A percentile compares a stretch with the other conserved stretches of the same genome.
Evolutionary conservation across 345 rosid genomes (phyloP).

Genomic region (Acer campestre): DNA sequence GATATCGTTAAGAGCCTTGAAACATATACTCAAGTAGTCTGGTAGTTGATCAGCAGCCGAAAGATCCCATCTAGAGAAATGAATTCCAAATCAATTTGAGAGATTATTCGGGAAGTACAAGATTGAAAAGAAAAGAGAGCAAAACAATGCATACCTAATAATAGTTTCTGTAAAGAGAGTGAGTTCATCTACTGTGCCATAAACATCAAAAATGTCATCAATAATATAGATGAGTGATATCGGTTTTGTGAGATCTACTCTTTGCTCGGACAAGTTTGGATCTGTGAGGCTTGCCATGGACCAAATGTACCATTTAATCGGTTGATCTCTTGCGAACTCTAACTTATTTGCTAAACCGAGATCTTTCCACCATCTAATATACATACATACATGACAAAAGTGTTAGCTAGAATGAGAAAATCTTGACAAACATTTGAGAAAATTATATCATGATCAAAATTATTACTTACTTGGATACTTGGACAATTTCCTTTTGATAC

Average conservation of each 20-base stretch:
- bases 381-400: not conserved
- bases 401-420: not conserved
- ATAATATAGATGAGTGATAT: conserved; percentile 54
- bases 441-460: not conserved
- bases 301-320: conserved; percentile 54
- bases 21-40: conserved; percentile 41
- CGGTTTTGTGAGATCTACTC: conserved; percentile 51
- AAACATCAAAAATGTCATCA: conserved; percentile 55
- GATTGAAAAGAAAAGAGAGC: too few species aligned
- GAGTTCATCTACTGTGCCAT: conserved; percentile 48
- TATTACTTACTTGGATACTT: conserved; percentile 30
- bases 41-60: conserved; percentile 32
- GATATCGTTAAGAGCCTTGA: conserved; percentile 43
- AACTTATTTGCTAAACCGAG: conserved; percentile 42
- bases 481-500: conserved; percentile 38
- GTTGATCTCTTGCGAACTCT: conserved; percentile 51
- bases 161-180: conserved; percentile 44
- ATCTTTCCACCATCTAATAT: conserved; percentile 63
- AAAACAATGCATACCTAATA: conserved; percentile 29
- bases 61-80: conserved; percentile 45
- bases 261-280: conserved; percentile 43
- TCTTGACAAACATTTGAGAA: too few species aligned
- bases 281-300: conserved; percentile 46
- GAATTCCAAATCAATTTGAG: not conserved
- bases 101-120: not conserved